phyloP scores from a whole-genome alignment of 2,329 filamentous ascomycete species.

The Paecilomyces variotii region DNA sequence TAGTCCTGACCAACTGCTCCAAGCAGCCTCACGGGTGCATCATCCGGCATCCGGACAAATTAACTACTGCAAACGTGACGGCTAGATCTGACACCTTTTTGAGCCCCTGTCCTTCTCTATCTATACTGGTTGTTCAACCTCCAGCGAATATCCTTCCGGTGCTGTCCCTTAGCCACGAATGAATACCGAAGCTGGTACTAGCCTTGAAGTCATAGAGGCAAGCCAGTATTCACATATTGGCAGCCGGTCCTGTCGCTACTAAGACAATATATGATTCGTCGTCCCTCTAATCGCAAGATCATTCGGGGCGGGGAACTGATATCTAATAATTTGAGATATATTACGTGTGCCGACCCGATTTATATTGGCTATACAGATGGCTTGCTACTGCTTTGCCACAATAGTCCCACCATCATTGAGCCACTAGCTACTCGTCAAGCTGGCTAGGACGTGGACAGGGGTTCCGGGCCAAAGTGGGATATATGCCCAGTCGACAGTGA shows the following conservation, averaged over 20 bases:
- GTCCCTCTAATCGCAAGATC: background rate
- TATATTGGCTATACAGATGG: background rate
- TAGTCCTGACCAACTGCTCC: background rate
- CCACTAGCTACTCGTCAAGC: background rate
- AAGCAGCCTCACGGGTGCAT: background rate
- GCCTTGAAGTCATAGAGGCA: background rate
- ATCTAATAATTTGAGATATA: background rate
- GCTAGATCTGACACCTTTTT: background rate
- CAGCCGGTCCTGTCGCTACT: background rate
- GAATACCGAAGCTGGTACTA: background rate
- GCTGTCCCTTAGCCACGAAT: background rate
- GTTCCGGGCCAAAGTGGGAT: background rate
- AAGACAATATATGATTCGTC: background rate
- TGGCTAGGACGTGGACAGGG: background rate
- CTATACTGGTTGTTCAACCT: background rate
- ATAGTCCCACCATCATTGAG: background rate
- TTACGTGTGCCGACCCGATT: background rate
- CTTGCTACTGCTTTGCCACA: background rate
- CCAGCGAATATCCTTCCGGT: background rate
- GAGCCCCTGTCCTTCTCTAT: background rate
- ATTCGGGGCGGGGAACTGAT: background rate
- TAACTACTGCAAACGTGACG: background rate
- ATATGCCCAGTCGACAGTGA: background rate
- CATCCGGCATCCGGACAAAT: background rate
- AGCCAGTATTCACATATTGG: no score